Base-by-base conservation (phyloP, 208 protist genomes). In the Wallacemonas sp. region DNA sequence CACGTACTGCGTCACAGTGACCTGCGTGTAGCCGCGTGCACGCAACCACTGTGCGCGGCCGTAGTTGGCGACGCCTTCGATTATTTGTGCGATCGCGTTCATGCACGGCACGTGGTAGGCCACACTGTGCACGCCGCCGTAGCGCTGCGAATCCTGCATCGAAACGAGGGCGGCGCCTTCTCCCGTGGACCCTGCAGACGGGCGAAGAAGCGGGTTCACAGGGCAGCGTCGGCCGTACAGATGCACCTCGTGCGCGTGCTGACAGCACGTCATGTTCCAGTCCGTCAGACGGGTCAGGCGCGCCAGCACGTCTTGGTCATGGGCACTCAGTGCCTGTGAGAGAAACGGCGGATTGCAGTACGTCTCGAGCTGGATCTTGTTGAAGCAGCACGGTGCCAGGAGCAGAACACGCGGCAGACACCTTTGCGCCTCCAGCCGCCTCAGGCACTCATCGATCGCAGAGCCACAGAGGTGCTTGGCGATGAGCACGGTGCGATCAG, bases 381-480 rank as follows among this genome's bases (percentile, higher is more conserved):
- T 73, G 55, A 78, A 80, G 44, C 81, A 87, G 55, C 81, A 87
- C 9, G 81, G 81, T 21, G 68, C 70, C 29, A 82, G 54, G 16
- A 83, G 63, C 30, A 83, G 32, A 29, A 83, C 33, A 3, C 56
- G 58, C 6, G 81, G 81, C 32, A 79, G 62, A 33, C 47, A 61
- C 1, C 64, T 56, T 60, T 70, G 33, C 23, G 19, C 38, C 2
- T 65, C 36, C 33, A 87, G 43, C 27, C 72, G 56, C 0, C 24
- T 30, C 9, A 87, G 30, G 43, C 81, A 83, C 27, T 69, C 57
- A 49, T 83, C 81, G 54, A 83, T 70, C 14, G 66, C 66, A 21
- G 76, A 78, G 0, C 81, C 81, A 36, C 81, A 87, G 11, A 87
- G 68, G 41, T 87, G 81, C 52, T 87, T 87, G 11, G 81, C 76